A percentile compares a stretch with the other conserved stretches of the same genome.
These are phyloP conservation scores for Wickerhamiella siamensis DNA, from an alignment of 805 yeast species.

Conservation along the genomic window DNA sequence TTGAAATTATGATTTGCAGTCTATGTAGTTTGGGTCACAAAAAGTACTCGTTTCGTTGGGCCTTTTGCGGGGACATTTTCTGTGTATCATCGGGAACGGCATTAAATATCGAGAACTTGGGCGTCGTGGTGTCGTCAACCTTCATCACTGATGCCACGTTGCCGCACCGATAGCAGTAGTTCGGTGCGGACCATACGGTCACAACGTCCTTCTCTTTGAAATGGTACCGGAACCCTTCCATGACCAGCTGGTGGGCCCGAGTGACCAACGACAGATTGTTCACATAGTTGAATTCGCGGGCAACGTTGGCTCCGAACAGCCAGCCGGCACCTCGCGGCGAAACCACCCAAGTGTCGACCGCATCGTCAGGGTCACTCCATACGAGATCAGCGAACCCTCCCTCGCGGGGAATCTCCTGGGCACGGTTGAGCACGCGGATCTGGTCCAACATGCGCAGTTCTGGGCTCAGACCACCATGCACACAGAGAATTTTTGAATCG, in stretches of 20 bases:
- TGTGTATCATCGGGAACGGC: constrained; percentile 68
- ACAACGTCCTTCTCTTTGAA: constrained; percentile 93
- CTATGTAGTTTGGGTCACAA: too few species aligned
- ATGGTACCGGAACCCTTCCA: constrained; percentile 96
- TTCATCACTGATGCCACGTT: constrained; percentile 98
- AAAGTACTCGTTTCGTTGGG: constrained; percentile 28
- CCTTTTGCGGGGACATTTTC: constrained; percentile 25
- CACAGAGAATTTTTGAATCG: constrained; percentile 88
- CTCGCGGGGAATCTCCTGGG: constrained; percentile 97
- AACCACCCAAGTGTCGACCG: constrained; percentile 93
- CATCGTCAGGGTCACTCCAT: constrained; percentile 95
- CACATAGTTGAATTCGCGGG: constrained; percentile 90
- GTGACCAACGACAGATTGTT: constrained; percentile 81
- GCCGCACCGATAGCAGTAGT: constrained; percentile 94
- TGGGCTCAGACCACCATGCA: constrained; percentile 95
- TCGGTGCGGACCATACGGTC: constrained; percentile 97
- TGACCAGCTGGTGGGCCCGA: constrained; percentile 93
- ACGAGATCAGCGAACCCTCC: constrained; percentile 96
- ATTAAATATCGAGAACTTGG: constrained; percentile 83
- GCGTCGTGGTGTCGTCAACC: constrained; percentile 72
- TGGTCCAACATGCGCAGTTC: constrained; percentile 96
- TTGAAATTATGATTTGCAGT: too few species aligned
- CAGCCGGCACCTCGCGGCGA: constrained; percentile 98
- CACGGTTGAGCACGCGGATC: constrained; percentile 82
- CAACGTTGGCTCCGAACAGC: constrained; percentile 89